Percentiles rank a stretch among this genome's conserved stretches.
Evolutionary conservation across 2,329 filamentous ascomycete species (phyloP).

Genomic region (Elsinoe australis): DNA sequence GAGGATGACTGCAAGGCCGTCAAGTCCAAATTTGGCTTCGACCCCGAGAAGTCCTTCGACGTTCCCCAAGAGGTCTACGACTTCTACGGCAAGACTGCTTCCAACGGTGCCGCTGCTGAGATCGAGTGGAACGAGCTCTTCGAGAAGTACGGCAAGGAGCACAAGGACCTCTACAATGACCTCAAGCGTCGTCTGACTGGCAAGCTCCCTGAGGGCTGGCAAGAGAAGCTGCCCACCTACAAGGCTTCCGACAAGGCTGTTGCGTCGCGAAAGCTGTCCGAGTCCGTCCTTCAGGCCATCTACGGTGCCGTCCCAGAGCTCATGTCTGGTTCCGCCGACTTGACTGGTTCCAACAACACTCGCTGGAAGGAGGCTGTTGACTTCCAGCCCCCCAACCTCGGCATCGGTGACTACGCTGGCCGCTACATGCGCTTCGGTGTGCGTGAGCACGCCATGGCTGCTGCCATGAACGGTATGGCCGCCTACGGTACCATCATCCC

Average conservation of each 20-base stretch:
- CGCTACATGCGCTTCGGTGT: conserved; percentile 92
- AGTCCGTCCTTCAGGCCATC: conserved; percentile 84
- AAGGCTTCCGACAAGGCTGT: conserved; percentile 75
- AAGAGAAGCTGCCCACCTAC: conserved; percentile 87
- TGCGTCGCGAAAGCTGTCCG: conserved; percentile 92
- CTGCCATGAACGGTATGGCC: conserved; percentile 88
- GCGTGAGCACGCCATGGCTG: conserved; percentile 85
- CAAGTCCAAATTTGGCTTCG: conserved; percentile 93
- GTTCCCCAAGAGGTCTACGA: conserved; percentile 96
- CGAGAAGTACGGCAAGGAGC: conserved; percentile 72
- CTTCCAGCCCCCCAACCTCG: conserved; percentile 84
- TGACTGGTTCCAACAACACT: conserved; percentile 98
- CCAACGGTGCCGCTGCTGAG: conserved; percentile 81
- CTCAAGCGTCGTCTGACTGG: conserved; percentile 70
- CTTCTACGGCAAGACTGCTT: conserved; percentile 72
- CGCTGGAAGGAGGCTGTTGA: conserved; percentile 95
- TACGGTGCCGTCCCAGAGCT: conserved; percentile 79
- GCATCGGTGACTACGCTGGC: conserved; percentile 81
- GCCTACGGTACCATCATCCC: conserved; percentile 94
- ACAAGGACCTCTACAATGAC: conserved; percentile 72
- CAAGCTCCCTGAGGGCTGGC: conserved; percentile 91
- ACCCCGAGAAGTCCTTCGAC: conserved; percentile 85
- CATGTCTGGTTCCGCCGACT: conserved; percentile 88
- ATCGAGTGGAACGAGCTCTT: conserved; percentile 93
- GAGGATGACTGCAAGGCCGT: conserved; percentile 86